Base-by-base conservation (phyloP, 371 early-diverging fungal genomes). In the Zychaea mexicana region DNA sequence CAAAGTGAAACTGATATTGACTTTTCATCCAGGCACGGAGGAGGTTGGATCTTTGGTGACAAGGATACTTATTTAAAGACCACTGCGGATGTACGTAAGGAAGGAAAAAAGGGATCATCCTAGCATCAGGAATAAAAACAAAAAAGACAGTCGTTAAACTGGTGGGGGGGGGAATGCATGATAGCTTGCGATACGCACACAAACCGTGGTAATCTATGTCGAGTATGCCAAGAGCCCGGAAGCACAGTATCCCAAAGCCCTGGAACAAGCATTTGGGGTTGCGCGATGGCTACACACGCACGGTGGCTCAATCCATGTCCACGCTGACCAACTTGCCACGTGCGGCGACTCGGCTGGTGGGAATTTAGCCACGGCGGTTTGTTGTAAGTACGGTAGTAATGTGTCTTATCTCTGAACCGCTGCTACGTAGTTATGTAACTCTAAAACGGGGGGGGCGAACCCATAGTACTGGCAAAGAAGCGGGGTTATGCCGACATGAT, bases 311-410 rank as follows among this genome's bases (percentile, higher is more conserved):
- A 30, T 66, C 21, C 53, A 67, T 3, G 59, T 65, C 10, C 52
- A 69, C 46, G 52, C 52, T 1, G 45, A 58, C 4, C 49, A 61
- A 19, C 12, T 69, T 13, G 70, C 53, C 13, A 33, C 68, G 3
- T 67, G 57, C 10, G 73, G 70, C 30, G 73, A 73, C 22, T 64
- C 65, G 9, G 73, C 65, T 4, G 70, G 65, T 22, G 73, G 67
- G 12, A 69, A 69, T 19, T 36, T 73, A 30, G 33, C 67, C 2
- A 61, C 67, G 10, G 69, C 39, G 1, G 7, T 60, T n/a, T 57
- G 55, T 22, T 27, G 69, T 69, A 69, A 61, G 62, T 45, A 3
- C n/a, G n/a, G 12, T 42, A 24, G 9, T 21, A 15, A 36, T 52
- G 1, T 2, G 1, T 42, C n/a, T 15, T 7, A 42, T n/a, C 7